These are phyloP conservation scores for Candida taoyuanica DNA, from an alignment of 805 yeast species.

Conservation along the genomic window DNA sequence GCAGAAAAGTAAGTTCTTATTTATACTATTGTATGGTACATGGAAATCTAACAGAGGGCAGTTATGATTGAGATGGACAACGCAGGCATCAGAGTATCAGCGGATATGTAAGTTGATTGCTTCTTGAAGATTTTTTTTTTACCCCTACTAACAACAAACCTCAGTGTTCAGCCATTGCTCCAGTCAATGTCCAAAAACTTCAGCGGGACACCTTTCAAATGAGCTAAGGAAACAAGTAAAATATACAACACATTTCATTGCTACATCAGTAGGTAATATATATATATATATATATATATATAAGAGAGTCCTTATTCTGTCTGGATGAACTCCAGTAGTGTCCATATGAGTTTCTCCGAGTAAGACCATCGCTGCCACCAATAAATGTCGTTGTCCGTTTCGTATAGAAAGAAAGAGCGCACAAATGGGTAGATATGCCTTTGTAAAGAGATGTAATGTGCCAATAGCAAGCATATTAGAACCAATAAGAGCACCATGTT, in stretches of 20 bases:
- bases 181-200: slow-evolving; percentile 11
- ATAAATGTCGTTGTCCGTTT: slow-evolving; percentile 14
- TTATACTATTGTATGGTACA: neutral
- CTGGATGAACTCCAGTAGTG: slow-evolving; percentile 14
- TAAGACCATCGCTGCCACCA: slow-evolving; percentile 22
- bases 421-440: slow-evolving; percentile 4
- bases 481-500: slow-evolving; percentile 9
- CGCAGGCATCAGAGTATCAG: slow-evolving; percentile 13
- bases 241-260: too few relatives aligned
- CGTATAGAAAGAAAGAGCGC: slow-evolving; percentile 6
- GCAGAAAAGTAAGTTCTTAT: slow-evolving; percentile 7
- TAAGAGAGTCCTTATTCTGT: slow-evolving; percentile 1
- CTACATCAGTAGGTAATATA: too few relatives aligned
- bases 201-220: slow-evolving; percentile 8
- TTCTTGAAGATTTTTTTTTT: neutral
- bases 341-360: slow-evolving; percentile 16
- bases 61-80: slow-evolving; percentile 16
- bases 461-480: slow-evolving; percentile 3
- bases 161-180: slow-evolving; percentile 12
- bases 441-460: slow-evolving; percentile 3
- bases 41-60: slow-evolving; percentile 1
- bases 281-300: too few relatives aligned
- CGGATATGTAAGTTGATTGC: slow-evolving; percentile 9
- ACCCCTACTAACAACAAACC: neutral
- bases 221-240: neutral